Percentiles rank a stretch among this genome's conserved stretches.
These are phyloP conservation scores for Xylaria sp. DNA, from an alignment of 2,329 filamentous ascomycete species.

Conservation along the genomic window DNA sequence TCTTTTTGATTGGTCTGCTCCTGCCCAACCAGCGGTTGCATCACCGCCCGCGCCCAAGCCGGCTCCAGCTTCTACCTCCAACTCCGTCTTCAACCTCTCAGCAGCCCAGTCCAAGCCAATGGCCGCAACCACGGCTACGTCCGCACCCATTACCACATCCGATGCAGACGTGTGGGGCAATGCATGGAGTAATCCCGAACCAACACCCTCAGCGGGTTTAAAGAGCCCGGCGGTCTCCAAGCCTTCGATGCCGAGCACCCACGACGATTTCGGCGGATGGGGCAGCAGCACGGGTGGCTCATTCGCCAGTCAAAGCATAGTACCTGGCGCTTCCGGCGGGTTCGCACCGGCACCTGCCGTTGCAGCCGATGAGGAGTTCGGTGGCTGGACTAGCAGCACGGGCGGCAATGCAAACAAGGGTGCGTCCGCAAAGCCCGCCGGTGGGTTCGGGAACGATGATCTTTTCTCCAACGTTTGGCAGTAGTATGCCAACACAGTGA, in stretches of 20 bases:
- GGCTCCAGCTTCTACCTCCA: conserved; percentile 57
- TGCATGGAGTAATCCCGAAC: conserved; percentile 79
- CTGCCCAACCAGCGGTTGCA: conserved; percentile 59
- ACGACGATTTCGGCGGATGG: conserved; percentile 71
- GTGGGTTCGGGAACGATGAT: conserved; percentile 79
- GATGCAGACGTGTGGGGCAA: conserved; percentile 86
- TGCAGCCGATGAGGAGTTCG: conserved; percentile 92
- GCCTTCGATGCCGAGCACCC: conserved; percentile 58
- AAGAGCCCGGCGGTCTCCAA: conserved; percentile 69
- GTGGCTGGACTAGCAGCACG: conserved; percentile 86
- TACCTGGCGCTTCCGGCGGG: conserved; percentile 72
- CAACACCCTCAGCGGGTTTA: conserved; percentile 57
- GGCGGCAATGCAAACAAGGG: conserved; percentile 55
- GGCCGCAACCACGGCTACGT: conserved; percentile 55
- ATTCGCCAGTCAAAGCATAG: conserved; percentile 69
- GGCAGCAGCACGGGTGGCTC: conserved; percentile 57
- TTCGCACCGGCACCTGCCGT: conserved; percentile 76
- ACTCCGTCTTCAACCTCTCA: conserved; percentile 87
- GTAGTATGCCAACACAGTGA: conserved; percentile 53
- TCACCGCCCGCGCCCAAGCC: conserved; percentile 57
- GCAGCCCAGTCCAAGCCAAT: conserved; percentile 60
- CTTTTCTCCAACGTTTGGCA: conserved; percentile 97
- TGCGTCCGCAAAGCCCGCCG: conserved; percentile 63
- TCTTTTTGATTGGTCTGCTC: conserved; percentile 79
- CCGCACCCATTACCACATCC: conserved; percentile 55